Evolutionary conservation across 169 alveolate species (phyloP).

Genomic region (Besnoitia besnoiti): DNA sequence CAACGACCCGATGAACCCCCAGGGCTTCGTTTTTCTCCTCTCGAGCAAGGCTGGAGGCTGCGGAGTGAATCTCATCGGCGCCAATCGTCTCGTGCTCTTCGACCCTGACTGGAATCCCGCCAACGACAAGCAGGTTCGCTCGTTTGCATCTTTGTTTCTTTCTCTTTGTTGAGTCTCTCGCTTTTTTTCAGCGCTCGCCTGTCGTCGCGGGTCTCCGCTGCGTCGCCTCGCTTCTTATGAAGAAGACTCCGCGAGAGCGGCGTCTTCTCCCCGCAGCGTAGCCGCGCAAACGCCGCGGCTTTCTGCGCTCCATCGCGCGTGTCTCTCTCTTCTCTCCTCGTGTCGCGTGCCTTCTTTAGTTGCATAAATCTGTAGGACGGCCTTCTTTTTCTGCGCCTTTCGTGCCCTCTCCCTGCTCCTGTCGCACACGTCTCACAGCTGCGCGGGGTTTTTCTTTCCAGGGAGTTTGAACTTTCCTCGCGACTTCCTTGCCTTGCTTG

Average conservation of each 20-base stretch:
- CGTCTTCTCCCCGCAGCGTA: too few species aligned
- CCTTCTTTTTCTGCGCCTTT: background rate
- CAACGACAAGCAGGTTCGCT: slow-evolving; percentile 93
- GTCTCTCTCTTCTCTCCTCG: background rate
- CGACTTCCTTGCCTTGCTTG: too few species aligned
- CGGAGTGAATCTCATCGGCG: slow-evolving; percentile 97
- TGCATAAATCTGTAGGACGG: too few species aligned
- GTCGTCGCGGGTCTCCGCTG: background rate
- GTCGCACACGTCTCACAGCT: background rate
- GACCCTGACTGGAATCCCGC: slow-evolving; percentile 99
- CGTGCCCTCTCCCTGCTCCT: background rate
- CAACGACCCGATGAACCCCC: slow-evolving; percentile 81
- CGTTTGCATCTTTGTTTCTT: background rate
- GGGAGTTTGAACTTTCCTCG: background rate
- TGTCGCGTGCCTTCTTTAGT: too few species aligned
- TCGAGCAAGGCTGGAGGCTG: slow-evolving; percentile 99
- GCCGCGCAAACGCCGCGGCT: too few species aligned
- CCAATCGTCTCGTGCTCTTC: slow-evolving; percentile 94
- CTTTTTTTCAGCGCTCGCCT: background rate
- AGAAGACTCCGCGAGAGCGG: too few species aligned
- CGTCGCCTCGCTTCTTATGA: background rate
- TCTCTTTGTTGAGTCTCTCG: background rate
- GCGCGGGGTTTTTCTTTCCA: background rate
- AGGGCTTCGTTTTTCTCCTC: slow-evolving; percentile 89
- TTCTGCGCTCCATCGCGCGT: too few species aligned